Conservation (phyloP, 73 alveolate species). For the Paraurostyla sp. region DNA sequence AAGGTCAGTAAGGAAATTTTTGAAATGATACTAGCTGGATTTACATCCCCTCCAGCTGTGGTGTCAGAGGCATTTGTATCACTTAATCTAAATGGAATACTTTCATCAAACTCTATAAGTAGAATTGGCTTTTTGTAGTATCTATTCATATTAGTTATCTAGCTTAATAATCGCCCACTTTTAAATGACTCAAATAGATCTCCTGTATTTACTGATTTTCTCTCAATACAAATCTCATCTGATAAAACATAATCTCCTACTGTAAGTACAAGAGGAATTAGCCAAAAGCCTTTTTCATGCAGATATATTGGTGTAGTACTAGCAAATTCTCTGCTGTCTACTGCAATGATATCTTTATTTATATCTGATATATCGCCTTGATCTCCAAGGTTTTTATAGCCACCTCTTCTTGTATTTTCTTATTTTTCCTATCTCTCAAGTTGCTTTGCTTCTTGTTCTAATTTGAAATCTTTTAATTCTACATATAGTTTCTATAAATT, state of each 20-base stretch:
- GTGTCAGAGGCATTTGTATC: conserved; percentile 1
- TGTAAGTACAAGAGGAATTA: conserved; percentile 84
- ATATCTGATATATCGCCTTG: conserved; percentile 22
- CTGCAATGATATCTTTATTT: conserved; percentile 55
- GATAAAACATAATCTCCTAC: conserved; percentile 94
- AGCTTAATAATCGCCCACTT: conserved; percentile 83
- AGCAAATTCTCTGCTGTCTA: conserved; percentile 92
- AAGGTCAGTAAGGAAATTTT: conserved; percentile 54
- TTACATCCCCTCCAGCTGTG: conserved; percentile 48
- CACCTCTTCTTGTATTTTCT: conserved; percentile 14
- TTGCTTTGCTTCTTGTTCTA: conserved; percentile 14
- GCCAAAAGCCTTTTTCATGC: conserved; percentile 85
- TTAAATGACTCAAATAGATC: conserved; percentile 90
- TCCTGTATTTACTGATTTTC: conserved; percentile 93
- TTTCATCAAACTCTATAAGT: conserved; percentile 93
- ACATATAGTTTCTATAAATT: conserved; percentile 38
- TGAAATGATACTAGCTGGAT: conserved; percentile 55
- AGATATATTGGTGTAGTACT: conserved; percentile 86
- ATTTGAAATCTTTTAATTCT: conserved; percentile 4
- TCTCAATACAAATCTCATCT: conserved; percentile 88
- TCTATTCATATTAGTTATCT: conserved; percentile 85
- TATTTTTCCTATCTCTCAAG: neutral
- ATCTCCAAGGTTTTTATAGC: neutral
- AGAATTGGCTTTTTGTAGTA: conserved; percentile 85
- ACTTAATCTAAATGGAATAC: conserved; percentile 62